Evolutionary conservation across 164 flowering plant species (phyloP).

Genomic region (Vitis rotundifolia): DNA sequence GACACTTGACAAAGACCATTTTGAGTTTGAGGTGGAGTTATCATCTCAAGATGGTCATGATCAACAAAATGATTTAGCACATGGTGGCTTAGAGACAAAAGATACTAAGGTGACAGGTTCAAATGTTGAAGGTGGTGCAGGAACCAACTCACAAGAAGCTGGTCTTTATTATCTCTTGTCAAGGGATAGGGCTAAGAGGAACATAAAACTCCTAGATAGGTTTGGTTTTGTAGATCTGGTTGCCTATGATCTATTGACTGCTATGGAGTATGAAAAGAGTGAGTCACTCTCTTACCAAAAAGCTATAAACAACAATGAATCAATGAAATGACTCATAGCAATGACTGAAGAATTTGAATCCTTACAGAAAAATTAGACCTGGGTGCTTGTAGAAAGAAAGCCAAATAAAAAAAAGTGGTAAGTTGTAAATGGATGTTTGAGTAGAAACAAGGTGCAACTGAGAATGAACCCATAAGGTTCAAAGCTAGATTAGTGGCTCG

Average conservation of each 20-base stretch:
- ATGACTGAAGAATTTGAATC: constrained; percentile 21
- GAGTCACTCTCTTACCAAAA: constrained; percentile 13
- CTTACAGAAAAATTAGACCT: constrained; percentile 12
- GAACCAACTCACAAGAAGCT: too few relatives aligned
- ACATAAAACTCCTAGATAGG: neutral
- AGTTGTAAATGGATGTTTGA: constrained; percentile 10
- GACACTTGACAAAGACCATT: too few relatives aligned
- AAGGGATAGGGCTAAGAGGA: neutral
- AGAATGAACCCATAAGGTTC: too few relatives aligned
- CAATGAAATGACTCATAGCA: neutral
- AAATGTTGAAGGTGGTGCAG: too few relatives aligned
- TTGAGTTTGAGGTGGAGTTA: too few relatives aligned
- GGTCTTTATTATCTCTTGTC: neutral
- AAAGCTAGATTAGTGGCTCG: too few relatives aligned
- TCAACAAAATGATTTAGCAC: too few relatives aligned
- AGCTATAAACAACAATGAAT: neutral
- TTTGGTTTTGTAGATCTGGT: constrained; percentile 5
- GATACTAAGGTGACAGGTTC: too few relatives aligned
- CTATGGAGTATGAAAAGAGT: neutral
- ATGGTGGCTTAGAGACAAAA: too few relatives aligned
- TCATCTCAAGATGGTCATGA: too few relatives aligned
- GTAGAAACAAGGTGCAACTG: too few relatives aligned
- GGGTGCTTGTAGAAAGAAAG: constrained; percentile 10
- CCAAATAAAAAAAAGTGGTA: neutral
- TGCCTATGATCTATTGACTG: constrained; percentile 7